Conservation (phyloP, 495 filamentous ascomycete genomes). For the Lophiotrema nucula region DNA sequence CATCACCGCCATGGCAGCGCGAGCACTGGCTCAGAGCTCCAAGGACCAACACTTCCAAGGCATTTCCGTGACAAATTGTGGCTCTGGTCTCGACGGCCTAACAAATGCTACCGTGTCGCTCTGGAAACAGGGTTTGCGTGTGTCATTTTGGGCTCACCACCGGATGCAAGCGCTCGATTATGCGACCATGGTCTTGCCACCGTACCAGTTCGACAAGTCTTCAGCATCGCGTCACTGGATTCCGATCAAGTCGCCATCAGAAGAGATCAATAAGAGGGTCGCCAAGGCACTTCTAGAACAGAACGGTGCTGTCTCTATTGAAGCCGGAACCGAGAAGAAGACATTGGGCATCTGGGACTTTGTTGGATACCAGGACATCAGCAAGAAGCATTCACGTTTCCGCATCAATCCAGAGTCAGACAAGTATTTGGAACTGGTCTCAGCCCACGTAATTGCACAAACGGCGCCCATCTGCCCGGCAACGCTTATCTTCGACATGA, state of each 20-base stretch:
- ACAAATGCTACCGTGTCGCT: conserved; percentile 23
- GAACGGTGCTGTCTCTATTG: not conserved
- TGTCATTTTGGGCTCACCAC: conserved; percentile 29
- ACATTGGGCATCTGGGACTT: conserved; percentile 43
- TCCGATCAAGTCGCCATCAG: conserved; percentile 1
- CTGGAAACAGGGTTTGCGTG: conserved; percentile 26
- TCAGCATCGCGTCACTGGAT: conserved; percentile 24
- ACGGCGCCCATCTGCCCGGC: conserved; percentile 52
- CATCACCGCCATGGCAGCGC: conserved; percentile 23
- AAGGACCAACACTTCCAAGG: conserved; percentile 19
- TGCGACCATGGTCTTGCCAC: conserved; percentile 5
- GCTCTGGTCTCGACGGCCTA: not conserved
- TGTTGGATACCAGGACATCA: conserved; percentile 43
- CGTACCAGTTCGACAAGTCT: conserved; percentile 28
- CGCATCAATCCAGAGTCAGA: conserved; percentile 49
- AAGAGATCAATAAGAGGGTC: not conserved
- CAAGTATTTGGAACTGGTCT: conserved; percentile 43
- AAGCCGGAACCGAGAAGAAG: not conserved
- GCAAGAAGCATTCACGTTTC: conserved; percentile 43
- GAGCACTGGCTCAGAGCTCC: conserved; percentile 6
- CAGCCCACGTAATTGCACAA: conserved; percentile 47
- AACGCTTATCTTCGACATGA: conserved; percentile 49
- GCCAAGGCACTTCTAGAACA: not conserved
- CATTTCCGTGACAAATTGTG: not conserved
- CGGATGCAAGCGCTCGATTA: conserved; percentile 17